Evolutionary conservation across 2,329 filamentous ascomycete species (phyloP).

Genomic region (Aspergillus fumigatus): DNA sequence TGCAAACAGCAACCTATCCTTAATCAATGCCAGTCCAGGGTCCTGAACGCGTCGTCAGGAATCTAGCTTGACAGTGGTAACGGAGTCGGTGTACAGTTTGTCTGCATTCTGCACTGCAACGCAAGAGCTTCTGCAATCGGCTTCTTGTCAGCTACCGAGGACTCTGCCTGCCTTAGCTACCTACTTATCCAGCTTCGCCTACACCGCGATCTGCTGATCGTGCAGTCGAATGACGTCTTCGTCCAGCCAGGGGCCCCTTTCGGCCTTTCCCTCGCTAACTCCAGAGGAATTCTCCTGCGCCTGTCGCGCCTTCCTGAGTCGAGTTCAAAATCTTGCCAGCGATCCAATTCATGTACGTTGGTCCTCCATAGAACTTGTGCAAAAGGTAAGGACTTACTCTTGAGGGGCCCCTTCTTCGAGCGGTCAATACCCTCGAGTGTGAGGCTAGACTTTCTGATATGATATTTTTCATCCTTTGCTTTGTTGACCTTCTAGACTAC

Average conservation of each 20-base stretch:
- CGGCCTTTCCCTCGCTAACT: conserved; percentile 57
- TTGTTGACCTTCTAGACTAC: conserved; percentile 20
- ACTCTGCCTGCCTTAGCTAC: background rate
- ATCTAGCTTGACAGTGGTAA: background rate
- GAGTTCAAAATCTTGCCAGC: conserved; percentile 50
- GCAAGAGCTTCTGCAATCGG: conserved; percentile 9
- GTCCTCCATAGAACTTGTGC: conserved; percentile 26
- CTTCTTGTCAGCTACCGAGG: conserved; percentile 7
- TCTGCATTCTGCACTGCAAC: conserved; percentile 2
- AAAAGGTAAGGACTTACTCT: conserved; percentile 21
- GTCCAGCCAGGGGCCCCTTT: conserved; percentile 13
- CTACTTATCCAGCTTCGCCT: background rate
- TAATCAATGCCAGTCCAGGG: background rate
- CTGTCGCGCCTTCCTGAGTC: conserved; percentile 53
- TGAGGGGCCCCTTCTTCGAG: conserved; percentile 3
- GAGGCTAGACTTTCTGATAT: background rate
- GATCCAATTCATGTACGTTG: conserved; percentile 53
- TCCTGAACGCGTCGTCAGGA: background rate
- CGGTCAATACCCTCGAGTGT: background rate
- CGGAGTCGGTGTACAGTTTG: background rate
- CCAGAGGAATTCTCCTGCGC: conserved; percentile 60
- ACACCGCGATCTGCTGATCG: conserved; percentile 14
- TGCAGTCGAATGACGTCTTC: conserved; percentile 10
- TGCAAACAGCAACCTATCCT: background rate
- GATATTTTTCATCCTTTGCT: conserved; percentile 1